Evolutionary conservation across 352 stramenopile species (phyloP), one percentile per base, ranked within the genome.

Genomic region (Pythium angustatum): DNA sequence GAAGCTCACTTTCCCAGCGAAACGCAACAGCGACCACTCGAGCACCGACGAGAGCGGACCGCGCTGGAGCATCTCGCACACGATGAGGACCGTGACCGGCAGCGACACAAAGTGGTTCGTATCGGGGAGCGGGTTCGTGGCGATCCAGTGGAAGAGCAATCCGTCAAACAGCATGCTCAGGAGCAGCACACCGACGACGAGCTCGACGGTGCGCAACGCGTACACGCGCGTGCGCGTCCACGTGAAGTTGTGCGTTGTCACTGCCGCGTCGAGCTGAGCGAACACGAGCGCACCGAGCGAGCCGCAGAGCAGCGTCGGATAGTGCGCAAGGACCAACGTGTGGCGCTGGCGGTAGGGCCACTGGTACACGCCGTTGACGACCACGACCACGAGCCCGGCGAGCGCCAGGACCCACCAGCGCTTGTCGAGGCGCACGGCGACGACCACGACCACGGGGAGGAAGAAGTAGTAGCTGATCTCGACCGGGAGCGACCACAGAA

Each of bases 401-500:
- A 44, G 38, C 8, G 75, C 64, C 1, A 72, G 63, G 12, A 82
- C 36, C 74, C 62, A 75, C 74, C 72, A 85, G 56, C 58, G 66
- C 1, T 68, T 62, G 31, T 76, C 62, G 15, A 72, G 28, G 0
- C 69, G 31, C 3, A 69, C 55, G 6, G 22, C 3, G 3, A 48
- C 54, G 40, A 79, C 52, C 0, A 73, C 72, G 11, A 82, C 69
- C 5, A 74, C 33, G 15, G 75, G 75, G 19, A 82, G 73, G 1
- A 79, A 22, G 28, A 76, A 82, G 58, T 79, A 82, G 62, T 77
- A 79, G 33, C 44, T 44, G 33, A 82, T 79, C 60, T 82, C 71
- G 19, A 87, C 58, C 0, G 76, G 76, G 21, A 87, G 66, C 19
- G 78, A 77, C 78, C 78, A 87, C 28, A 87, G 75, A 0, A 87